Percentiles rank a stretch among this genome's conserved stretches.
Evolutionary conservation across 148 eudicot genomes (phyloP).

Genomic region (Oxyria digyna): DNA sequence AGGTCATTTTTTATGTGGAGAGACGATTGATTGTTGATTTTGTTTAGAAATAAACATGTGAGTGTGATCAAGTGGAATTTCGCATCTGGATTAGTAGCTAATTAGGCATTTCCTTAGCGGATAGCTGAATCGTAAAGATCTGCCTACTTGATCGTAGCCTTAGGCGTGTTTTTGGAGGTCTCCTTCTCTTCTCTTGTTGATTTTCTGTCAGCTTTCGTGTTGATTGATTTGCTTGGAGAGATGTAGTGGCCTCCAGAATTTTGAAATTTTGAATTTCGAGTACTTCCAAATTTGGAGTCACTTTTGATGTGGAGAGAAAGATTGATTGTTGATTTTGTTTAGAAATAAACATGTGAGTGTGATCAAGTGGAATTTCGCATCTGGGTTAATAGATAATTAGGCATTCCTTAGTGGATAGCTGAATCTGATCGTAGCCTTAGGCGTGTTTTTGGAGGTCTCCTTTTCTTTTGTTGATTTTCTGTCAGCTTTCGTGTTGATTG

Average conservation of each 20-base stretch:
- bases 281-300: too few relatives aligned
- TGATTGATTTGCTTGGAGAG: background rate
- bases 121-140: background rate
- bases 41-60: too few relatives aligned
- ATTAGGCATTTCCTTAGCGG: too few relatives aligned
- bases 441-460: constrained; percentile 63
- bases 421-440: background rate
- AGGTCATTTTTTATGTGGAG: background rate
- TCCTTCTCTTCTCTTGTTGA: background rate
- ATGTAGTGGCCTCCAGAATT: background rate
- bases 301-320: background rate
- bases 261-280: background rate
- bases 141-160: background rate
- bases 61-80: background rate
- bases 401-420: too few relatives aligned
- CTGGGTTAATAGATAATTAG: too few relatives aligned
- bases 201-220: background rate
- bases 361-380: too few relatives aligned
- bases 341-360: background rate
- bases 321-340: too few relatives aligned
- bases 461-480: background rate
- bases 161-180: constrained; percentile 63
- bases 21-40: background rate
- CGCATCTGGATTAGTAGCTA: too few relatives aligned
- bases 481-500: background rate